phyloP scores from a whole-genome alignment of 139 green algal genomes.

The Chlorella sp. region DNA sequence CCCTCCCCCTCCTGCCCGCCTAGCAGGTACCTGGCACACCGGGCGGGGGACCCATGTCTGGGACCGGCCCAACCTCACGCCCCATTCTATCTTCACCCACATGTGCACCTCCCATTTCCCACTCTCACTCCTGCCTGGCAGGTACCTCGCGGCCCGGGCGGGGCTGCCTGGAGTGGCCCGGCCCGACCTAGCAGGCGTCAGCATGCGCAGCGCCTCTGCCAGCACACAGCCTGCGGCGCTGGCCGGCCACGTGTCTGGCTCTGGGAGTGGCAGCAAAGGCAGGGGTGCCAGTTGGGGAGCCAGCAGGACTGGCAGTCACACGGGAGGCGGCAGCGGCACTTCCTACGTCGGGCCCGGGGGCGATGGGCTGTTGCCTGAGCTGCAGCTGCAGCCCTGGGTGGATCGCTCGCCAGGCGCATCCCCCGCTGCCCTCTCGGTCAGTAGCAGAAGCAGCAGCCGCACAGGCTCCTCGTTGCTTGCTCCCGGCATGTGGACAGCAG shows the following conservation, averaged over 20 bases:
- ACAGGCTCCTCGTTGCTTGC: neutral
- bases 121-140: neutral
- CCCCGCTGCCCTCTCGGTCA: neutral
- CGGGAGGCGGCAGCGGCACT: neutral
- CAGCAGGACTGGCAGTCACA: neutral
- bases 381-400: too few species aligned
- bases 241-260: neutral
- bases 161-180: neutral
- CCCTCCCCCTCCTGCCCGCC: too few species aligned
- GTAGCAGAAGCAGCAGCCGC: neutral
- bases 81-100: neutral
- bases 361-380: neutral
- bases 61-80: neutral
- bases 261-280: neutral
- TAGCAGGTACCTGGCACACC: neutral
- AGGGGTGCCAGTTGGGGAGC: too few species aligned
- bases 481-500: neutral
- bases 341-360: neutral
- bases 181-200: neutral
- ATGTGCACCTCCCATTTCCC: neutral
- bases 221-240: neutral
- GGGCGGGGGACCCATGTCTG: neutral
- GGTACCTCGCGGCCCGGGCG: constrained; percentile 23
- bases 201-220: neutral
- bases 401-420: neutral